Conservation (phyloP, 2,329 filamentous ascomycete genomes). For the Fusarium austroafricanum region DNA sequence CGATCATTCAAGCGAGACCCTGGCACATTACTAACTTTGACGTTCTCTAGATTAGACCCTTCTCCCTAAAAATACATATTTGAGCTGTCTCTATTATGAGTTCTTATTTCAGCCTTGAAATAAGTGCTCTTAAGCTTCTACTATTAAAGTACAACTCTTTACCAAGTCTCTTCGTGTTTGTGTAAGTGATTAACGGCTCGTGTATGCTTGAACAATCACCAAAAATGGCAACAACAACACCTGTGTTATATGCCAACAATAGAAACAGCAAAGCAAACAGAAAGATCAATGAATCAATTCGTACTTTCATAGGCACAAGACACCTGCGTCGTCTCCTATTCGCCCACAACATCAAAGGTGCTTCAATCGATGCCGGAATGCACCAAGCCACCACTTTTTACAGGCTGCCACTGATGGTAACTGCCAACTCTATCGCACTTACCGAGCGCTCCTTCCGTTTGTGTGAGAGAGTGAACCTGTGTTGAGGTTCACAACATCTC, state of each 20-base stretch:
- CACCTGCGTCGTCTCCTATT: neutral
- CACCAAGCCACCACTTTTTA: constrained; percentile 17
- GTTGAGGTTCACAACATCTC: neutral
- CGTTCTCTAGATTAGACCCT: too few relatives aligned
- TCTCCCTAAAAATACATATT: neutral
- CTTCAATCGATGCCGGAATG: neutral
- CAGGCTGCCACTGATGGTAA: constrained; percentile 33
- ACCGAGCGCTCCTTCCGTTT: constrained; percentile 10
- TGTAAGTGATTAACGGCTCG: neutral
- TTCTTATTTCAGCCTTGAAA: neutral
- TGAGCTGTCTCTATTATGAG: neutral
- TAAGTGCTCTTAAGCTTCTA: neutral
- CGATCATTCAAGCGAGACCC: too few relatives aligned
- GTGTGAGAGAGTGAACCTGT: neutral
- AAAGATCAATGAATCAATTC: neutral
- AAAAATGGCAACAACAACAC: neutral
- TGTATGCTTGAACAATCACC: neutral
- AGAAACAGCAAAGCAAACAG: neutral
- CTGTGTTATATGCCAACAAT: neutral
- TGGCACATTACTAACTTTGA: neutral
- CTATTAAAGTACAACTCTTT: neutral
- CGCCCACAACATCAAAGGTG: neutral
- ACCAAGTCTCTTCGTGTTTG: neutral
- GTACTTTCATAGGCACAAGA: neutral
- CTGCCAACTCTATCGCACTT: constrained; percentile 29